Evolutionary conservation across 257 asterid species (phyloP).

Genomic region (Solanum neorickii): DNA sequence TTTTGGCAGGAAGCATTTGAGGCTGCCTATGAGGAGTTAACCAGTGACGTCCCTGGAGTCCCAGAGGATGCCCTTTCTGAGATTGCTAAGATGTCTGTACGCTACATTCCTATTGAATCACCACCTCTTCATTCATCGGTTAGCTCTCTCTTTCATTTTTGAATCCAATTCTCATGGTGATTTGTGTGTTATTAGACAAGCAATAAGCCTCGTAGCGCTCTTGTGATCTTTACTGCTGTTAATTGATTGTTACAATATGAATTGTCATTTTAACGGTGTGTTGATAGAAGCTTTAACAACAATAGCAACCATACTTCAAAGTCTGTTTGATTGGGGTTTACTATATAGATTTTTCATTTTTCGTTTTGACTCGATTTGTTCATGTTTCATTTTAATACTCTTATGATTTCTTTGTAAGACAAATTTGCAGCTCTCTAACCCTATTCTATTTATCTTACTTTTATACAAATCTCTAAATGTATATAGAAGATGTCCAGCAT

Average conservation of each 20-base stretch:
- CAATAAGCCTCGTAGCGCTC: background rate
- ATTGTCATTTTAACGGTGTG: background rate
- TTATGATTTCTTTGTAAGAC: background rate
- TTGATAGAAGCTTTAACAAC: background rate
- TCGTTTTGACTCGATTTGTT: background rate
- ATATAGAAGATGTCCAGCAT: background rate
- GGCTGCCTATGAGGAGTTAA: conserved; percentile 82
- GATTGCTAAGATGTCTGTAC: conserved; percentile 80
- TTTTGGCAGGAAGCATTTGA: conserved; percentile 93
- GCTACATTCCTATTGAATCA: conserved; percentile 34
- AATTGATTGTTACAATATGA: background rate
- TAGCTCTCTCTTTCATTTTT: conserved; percentile 6
- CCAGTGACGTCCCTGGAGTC: conserved; percentile 51
- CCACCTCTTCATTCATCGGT: conserved; percentile 63
- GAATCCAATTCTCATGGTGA: background rate
- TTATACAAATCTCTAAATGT: background rate
- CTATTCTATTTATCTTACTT: background rate
- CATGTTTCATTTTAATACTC: background rate
- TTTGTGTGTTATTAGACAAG: background rate
- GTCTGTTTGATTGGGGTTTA: background rate
- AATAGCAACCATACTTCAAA: background rate
- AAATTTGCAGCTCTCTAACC: background rate
- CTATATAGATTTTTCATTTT: background rate
- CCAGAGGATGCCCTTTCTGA: conserved; percentile 62
- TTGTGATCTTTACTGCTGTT: background rate